Evolutionary conservation across 768 basidiomycete genomes (phyloP).

Genomic region (Tricholoma sp.): DNA sequence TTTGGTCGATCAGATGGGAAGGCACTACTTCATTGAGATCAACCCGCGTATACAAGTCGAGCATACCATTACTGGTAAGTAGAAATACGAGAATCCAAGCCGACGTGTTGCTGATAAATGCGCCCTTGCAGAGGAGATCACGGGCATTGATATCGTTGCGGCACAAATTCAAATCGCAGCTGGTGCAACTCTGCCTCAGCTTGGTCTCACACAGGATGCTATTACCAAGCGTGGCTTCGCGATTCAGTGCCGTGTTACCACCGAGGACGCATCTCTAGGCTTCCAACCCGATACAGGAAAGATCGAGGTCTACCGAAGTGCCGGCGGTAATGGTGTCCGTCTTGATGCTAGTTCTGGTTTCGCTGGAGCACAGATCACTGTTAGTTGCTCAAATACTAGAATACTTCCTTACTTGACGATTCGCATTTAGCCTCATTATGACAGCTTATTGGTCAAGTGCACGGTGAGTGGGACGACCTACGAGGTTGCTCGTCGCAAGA

Average conservation of each 20-base stretch:
- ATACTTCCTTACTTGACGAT: not conserved
- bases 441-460: constrained; percentile 95
- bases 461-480: constrained; percentile 95
- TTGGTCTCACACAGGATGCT: constrained; percentile 93
- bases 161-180: constrained; percentile 99
- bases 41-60: constrained; percentile 99
- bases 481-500: constrained; percentile 97
- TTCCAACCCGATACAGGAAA: constrained; percentile 99
- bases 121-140: constrained; percentile 82
- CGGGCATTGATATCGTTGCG: constrained; percentile 98
- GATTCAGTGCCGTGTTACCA: constrained; percentile 97
- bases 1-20: constrained; percentile 92
- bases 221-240: constrained; percentile 96
- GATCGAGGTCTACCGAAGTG: constrained; percentile 98
- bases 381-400: constrained; percentile 23
- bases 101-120: constrained; percentile 5
- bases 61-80: constrained; percentile 93
- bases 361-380: constrained; percentile 98
- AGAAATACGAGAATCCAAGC: constrained; percentile 4
- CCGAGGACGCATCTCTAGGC: constrained; percentile 85
- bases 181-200: constrained; percentile 90
- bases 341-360: constrained; percentile 96
- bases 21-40: constrained; percentile 99
- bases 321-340: constrained; percentile 97
- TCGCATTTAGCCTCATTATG: constrained; percentile 84